These are phyloP conservation scores for Austroboletus novae-zelandiae DNA, from an alignment of 1,284 basidiomycete species.

Conservation along the genomic window DNA sequence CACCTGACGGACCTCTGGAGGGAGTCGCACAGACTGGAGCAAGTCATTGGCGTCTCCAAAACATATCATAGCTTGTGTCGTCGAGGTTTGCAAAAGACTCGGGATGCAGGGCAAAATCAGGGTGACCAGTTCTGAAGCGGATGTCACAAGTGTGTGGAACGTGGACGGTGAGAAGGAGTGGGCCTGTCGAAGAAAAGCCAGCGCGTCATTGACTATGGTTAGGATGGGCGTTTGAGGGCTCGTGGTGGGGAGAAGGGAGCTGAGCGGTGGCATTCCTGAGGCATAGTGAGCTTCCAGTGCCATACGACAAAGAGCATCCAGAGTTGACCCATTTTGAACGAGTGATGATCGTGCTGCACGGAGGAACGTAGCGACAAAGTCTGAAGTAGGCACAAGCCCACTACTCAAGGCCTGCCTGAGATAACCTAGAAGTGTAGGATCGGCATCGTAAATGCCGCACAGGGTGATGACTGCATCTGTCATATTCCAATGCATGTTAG, in stretches of 20 bases:
- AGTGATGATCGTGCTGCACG: constrained; percentile 42
- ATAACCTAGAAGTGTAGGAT: constrained; percentile 60
- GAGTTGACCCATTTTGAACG: constrained; percentile 58
- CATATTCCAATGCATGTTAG: constrained; percentile 4
- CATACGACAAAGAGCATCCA: constrained; percentile 65
- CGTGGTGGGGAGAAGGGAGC: constrained; percentile 49
- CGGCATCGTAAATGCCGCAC: constrained; percentile 63
- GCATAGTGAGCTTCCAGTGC: constrained; percentile 61
- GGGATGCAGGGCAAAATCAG: constrained; percentile 57
- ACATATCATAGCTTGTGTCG: constrained; percentile 53
- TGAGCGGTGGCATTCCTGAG: constrained; percentile 49
- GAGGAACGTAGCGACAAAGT: constrained; percentile 57
- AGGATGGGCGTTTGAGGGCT: constrained; percentile 49
- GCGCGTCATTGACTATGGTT: constrained; percentile 56
- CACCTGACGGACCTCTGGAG: constrained; percentile 48
- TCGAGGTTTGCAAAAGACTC: constrained; percentile 58
- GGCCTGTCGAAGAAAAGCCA: constrained; percentile 56
- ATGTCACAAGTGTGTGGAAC: constrained; percentile 57
- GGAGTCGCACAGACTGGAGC: constrained; percentile 50
- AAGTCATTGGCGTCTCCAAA: constrained; percentile 55
- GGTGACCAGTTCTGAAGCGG: constrained; percentile 60
- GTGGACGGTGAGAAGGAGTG: constrained; percentile 56
- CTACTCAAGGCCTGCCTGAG: constrained; percentile 56
- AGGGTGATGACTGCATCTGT: constrained; percentile 67
- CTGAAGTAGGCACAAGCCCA: constrained; percentile 52